phyloP scores from a whole-genome alignment of 805 yeast species.

The Ogataea nitratoaversa region DNA sequence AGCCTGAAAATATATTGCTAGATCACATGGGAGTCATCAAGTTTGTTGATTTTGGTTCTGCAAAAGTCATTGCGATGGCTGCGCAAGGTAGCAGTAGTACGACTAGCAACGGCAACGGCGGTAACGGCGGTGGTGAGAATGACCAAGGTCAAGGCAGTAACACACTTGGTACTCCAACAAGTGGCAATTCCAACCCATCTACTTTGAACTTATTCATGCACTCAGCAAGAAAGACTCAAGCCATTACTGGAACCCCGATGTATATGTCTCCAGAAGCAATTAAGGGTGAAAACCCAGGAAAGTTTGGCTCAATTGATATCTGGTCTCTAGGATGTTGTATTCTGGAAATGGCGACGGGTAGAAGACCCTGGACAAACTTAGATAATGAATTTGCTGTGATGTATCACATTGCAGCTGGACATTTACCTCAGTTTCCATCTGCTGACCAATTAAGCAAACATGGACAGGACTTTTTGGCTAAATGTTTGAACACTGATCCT shows the following conservation, averaged over 20 bases:
- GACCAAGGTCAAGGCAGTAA: conserved; percentile 4
- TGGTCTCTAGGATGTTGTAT: conserved; percentile 98
- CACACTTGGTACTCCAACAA: conserved; percentile 3
- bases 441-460: conserved; percentile 69
- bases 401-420: conserved; percentile 97
- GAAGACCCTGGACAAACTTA: conserved; percentile 92
- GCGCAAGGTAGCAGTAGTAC: conserved; percentile 27
- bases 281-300: conserved; percentile 63
- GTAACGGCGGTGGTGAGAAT: background rate
- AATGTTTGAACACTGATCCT: conserved; percentile 83
- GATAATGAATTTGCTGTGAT: conserved; percentile 98
- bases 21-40: conserved; percentile 93
- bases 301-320: conserved; percentile 71
- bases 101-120: conserved; percentile 30
- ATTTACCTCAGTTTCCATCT: conserved; percentile 79
- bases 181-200: conserved; percentile 9
- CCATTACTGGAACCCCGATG: conserved; percentile 93
- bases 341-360: conserved; percentile 93
- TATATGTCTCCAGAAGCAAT: conserved; percentile 98
- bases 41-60: conserved; percentile 97
- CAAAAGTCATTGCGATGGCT: conserved; percentile 75
- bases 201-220: conserved; percentile 16
- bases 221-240: conserved; percentile 25
- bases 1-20: conserved; percentile 87
- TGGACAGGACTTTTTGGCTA: conserved; percentile 67